Percentiles rank a stretch among this genome's conserved stretches.
phyloP scores from a whole-genome alignment of 768 basidiomycete species.

The Sutorius australiensis region DNA sequence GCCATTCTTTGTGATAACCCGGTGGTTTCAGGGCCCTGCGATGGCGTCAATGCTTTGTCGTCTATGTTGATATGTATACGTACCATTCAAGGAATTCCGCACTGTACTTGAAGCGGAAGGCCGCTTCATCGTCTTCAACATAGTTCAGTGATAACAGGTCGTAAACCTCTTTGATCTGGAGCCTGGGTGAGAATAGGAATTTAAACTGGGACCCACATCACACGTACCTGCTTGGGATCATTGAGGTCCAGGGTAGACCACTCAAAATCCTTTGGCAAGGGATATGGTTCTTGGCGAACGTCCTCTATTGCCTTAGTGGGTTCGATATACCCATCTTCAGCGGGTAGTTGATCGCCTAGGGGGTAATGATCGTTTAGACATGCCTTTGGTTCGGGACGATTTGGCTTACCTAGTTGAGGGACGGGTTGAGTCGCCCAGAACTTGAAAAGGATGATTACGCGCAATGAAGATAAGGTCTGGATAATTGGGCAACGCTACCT shows the following conservation, averaged over 20 bases:
- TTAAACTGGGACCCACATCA: neutral
- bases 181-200: slow-evolving; percentile 1
- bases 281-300: slow-evolving; percentile 84
- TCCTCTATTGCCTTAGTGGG: slow-evolving; percentile 69
- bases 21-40: slow-evolving; percentile 91
- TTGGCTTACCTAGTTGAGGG: slow-evolving; percentile 65
- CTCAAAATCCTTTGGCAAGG: slow-evolving; percentile 87
- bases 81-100: slow-evolving; percentile 93
- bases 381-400: neutral
- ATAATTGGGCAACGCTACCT: slow-evolving; percentile 47
- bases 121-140: slow-evolving; percentile 92
- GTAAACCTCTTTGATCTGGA: slow-evolving; percentile 85
- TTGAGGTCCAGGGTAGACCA: slow-evolving; percentile 83
- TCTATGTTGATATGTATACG: slow-evolving; percentile 5
- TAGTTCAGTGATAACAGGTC: slow-evolving; percentile 90
- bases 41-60: neutral
- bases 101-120: slow-evolving; percentile 96
- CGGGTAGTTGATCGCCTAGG: slow-evolving; percentile 57
- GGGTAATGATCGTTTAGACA: neutral
- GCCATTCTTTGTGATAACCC: slow-evolving; percentile 92
- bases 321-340: slow-evolving; percentile 87
- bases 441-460: slow-evolving; percentile 36
- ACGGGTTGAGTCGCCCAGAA: slow-evolving; percentile 99
- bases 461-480: slow-evolving; percentile 1
- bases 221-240: slow-evolving; percentile 63